Evolutionary conservation across 805 yeast genomes (phyloP).

Genomic region (Wickerhamomyces bisporus): DNA sequence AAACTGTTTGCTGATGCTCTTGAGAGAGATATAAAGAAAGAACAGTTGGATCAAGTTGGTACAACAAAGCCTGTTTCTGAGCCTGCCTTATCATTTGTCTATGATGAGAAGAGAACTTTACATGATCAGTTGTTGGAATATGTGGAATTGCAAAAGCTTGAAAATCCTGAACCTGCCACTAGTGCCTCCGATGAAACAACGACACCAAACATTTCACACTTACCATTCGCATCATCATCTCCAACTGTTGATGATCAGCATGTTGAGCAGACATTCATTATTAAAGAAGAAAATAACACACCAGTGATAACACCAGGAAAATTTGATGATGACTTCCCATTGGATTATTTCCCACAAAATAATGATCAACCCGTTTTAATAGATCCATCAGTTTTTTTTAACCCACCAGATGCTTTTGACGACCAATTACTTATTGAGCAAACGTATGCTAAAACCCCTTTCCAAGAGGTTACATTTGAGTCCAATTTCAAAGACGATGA

Average conservation of each 20-base stretch:
- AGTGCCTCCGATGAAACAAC: background rate
- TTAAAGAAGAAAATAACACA: conserved; percentile 18
- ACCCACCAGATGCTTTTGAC: conserved; percentile 27
- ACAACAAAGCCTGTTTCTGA: conserved; percentile 71
- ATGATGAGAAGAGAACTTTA: conserved; percentile 47
- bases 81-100: conserved; percentile 75
- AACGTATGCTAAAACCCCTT: conserved; percentile 39
- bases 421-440: conserved; percentile 49
- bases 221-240: background rate
- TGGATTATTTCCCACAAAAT: conserved; percentile 55
- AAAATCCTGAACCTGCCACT: background rate
- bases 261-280: conserved; percentile 13
- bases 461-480: conserved; percentile 13
- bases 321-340: conserved; percentile 56
- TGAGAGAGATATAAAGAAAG: conserved; percentile 86
- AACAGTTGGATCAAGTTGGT: conserved; percentile 51
- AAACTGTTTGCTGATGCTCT: conserved; percentile 87
- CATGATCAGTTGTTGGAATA: conserved; percentile 48
- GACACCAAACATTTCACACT: background rate
- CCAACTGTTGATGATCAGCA: conserved; percentile 4
- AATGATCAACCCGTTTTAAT: conserved; percentile 11
- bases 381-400: conserved; percentile 31
- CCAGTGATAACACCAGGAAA: conserved; percentile 18
- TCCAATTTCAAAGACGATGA: conserved; percentile 1
- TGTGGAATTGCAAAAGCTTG: conserved; percentile 26